Base-by-base conservation (phyloP, 331 rosid species). In the Saraca asoca region DNA sequence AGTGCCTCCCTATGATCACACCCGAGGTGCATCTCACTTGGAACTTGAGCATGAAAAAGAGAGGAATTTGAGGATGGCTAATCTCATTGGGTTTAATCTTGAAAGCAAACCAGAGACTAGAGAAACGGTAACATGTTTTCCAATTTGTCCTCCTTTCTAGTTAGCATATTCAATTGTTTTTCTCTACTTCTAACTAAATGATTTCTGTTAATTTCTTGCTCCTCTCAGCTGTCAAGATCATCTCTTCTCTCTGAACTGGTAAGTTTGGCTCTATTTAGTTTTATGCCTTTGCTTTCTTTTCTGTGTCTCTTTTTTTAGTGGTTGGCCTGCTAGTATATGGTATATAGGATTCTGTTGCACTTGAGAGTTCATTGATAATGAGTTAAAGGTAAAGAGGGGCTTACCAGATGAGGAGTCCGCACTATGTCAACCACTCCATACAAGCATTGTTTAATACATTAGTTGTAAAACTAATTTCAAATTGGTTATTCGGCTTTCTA, bases 31-130 rank as follows among this genome's bases (percentile, higher is more conserved):
- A 5, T 94, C 96, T 16, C 97, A 94, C 81, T 51, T 83, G 79
- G 96, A 90, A 76, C 80, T 88, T 68, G 91, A 90, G 79, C 90
- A 90, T 82, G 97, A 83, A 69, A 94, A 90, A 44, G 99, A 90
- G 56, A 84, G 97, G 54, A 94, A 90, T 68, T 78, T 82, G 85
- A 85, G 96, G 80, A 89, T 94, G 95, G 88, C 90, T 20, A 90
- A 90, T 80, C 88, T 88, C 41, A 88, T 94, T 37, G 92, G 99
- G 38, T 94, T 94, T 73, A 88, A 82, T 79, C 94, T 94, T 58
- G 99, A 94, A 44, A 67, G 78, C 39, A 90, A 88, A 80, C 60
- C 80, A 50, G 97, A 90, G 63, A 83, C 88, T 72, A 84, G 91
- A 82, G 97, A 94, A 80, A 80, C 82, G 99, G 99, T 94, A 90